phyloP scores from a whole-genome alignment of 2,329 filamentous ascomycete genomes.

The Tolypocladium sp. region DNA sequence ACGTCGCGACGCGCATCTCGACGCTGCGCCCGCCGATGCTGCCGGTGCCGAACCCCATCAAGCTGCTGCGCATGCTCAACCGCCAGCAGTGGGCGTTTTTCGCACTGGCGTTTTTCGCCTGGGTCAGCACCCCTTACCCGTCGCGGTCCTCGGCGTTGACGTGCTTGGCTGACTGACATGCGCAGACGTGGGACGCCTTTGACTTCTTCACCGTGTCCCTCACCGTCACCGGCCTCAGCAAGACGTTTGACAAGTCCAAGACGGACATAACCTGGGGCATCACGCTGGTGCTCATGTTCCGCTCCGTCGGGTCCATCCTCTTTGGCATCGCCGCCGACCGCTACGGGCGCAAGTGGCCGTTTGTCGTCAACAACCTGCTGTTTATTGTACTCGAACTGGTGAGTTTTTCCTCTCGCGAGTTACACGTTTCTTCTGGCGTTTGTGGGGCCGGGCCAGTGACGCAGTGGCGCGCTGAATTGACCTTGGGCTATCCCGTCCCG shows the following conservation, averaged over 20 bases:
- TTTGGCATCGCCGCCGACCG: slow-evolving; percentile 48
- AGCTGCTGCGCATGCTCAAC: slow-evolving; percentile 37
- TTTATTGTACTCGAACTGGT: slow-evolving; percentile 65
- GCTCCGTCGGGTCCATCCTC: slow-evolving; percentile 42
- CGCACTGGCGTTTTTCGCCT: slow-evolving; percentile 43
- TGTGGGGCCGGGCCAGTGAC: neutral
- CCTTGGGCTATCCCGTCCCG: too few relatives aligned
- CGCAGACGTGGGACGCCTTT: slow-evolving; percentile 55
- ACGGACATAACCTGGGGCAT: slow-evolving; percentile 57
- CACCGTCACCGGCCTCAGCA: slow-evolving; percentile 43
- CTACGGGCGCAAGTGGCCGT: slow-evolving; percentile 60
- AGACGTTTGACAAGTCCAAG: slow-evolving; percentile 42
- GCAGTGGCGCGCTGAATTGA: neutral
- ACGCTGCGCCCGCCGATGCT: slow-evolving; percentile 49
- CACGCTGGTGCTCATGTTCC: slow-evolving; percentile 53
- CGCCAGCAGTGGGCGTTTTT: slow-evolving; percentile 47
- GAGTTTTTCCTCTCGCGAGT: slow-evolving; percentile 13
- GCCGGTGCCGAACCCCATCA: slow-evolving; percentile 43
- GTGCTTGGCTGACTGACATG: neutral
- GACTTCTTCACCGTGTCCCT: slow-evolving; percentile 60
- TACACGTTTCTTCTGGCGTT: neutral
- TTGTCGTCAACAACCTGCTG: slow-evolving; percentile 65
- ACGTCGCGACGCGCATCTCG: slow-evolving; percentile 42
- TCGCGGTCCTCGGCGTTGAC: neutral
- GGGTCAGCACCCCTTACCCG: slow-evolving; percentile 35